phyloP scores from a whole-genome alignment of 352 stramenopile species.

The Aphanomyces astaci region DNA sequence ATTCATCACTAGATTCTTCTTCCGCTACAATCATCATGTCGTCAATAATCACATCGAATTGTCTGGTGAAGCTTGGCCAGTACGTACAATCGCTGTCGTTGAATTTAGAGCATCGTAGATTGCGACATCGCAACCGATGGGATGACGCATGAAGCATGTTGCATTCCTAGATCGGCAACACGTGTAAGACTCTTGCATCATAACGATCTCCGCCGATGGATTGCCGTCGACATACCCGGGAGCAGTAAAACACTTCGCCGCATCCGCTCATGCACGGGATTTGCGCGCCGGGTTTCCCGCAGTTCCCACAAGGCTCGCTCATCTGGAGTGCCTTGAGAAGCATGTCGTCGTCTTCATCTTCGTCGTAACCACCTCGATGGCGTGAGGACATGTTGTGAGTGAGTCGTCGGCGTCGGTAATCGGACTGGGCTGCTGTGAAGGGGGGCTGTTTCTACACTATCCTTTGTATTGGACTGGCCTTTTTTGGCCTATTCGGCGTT shows the following conservation, averaged over 20 bases:
- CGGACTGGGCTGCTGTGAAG: not conserved
- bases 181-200: no score
- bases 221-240: constrained; percentile 38
- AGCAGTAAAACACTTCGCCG: constrained; percentile 83
- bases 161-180: constrained; percentile 80
- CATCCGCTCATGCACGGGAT: constrained; percentile 84
- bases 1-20: constrained; percentile 9
- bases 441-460: constrained; percentile 19
- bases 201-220: no score
- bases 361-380: constrained; percentile 37
- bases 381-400: not conserved
- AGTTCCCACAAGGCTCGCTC: constrained; percentile 82
- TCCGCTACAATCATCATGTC: constrained; percentile 8
- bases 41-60: not conserved
- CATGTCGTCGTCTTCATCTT: constrained; percentile 81
- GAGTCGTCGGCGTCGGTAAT: not conserved
- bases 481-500: not conserved
- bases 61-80: not conserved
- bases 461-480: constrained; percentile 15
- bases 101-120: constrained; percentile 83
- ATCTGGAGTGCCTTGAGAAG: constrained; percentile 77
- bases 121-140: constrained; percentile 78
- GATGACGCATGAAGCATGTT: constrained; percentile 82
- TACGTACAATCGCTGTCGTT: constrained; percentile 50
- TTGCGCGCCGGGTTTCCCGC: constrained; percentile 65